Evolutionary conservation across 257 asterid species (phyloP), one percentile per base, ranked within the genome.

Genomic region (Nicotiana otophora): DNA sequence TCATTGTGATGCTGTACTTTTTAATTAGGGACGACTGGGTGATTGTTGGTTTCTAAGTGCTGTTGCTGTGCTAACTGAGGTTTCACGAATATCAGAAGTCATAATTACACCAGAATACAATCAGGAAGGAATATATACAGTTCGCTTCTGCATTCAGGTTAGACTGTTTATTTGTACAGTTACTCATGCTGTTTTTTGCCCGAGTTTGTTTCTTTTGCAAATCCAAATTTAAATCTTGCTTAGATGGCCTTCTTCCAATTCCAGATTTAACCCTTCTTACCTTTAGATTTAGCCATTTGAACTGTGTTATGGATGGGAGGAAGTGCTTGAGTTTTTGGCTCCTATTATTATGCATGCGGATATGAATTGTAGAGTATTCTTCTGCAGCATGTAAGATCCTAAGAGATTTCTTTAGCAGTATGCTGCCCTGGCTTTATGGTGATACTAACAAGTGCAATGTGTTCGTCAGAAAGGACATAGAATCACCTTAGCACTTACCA

Each of bases 11-110:
- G 36, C 81, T 79, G 80, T 86, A 61, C 84, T 65, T 67, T 81
- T 85, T 86, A 80, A 70, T 78, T 90, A 96, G 99, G 99, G 99
- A 10, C 99, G 95, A 62, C 78, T 96, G 87, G 99, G 99, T 34
- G 99, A 96, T 89, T 96, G 99, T 86, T 96, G 99, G 99, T 96
- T 96, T 90, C 87, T 96, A 93, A 96, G 99, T 84, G 99, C 98
- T 64, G 98, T 96, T 86, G 99, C 99, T 84, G 99, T 96, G 83
- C 84, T 96, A 86, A 89, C 99, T 33, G 99, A 96, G 87, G 99
- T 93, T 82, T 91, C 98, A 57, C 93, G 90, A 57, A 93, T 96
- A 87, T 96, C 98, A 23, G 97, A 96, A 89, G 98, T 96, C 86
- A 94, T 96, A 82, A 94, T 96, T 58, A 96, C 99, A 53, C 97